Evolutionary conservation across 75 land plant species (phyloP), one percentile per base, ranked within the genome.

Genomic region (Selaginella moellendorffii): DNA sequence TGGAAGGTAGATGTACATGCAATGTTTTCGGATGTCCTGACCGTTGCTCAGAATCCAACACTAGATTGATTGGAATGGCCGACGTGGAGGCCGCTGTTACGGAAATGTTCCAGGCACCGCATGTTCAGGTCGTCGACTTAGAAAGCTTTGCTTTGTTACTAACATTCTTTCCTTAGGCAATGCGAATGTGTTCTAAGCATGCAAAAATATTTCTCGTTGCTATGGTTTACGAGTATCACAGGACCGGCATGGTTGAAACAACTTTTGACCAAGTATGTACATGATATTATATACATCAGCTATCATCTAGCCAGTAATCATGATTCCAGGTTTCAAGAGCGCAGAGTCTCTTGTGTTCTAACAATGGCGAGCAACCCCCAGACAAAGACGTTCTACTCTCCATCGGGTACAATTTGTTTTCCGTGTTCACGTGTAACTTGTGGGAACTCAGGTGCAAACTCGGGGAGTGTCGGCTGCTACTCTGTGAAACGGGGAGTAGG

Each of bases 51-150:
- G 25, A 62, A n/a, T 62, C 30, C 30, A 29, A 26, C 21, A 0
- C 17, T 10, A 28, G 54, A 22, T 72, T 86, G 56, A 82, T 89
- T 58, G 76, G 78, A 25, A 89, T 93, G 80, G 52, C 74, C 31
- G 96, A 93, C 23, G 75, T 93, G 61, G 87, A 93, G 66, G 83
- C 75, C 68, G 90, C 98, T 25, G 88, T 93, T 29, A 76, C 82
- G 14, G 96, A 93, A 69, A 86, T 93, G 85, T 93, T 93, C 62
- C 90, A 89, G 68, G 98, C 98, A 63, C 96, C 98, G 56, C 98
- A 93, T 70, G 82, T 93, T 24, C 91, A 83, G 75, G 98, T 83
- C 30, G 64, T 2, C 26, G 24, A 18, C 19, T 26, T 58, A 58
- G 76, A 62, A 53, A 17, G 28, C 28, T n/a, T n/a, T n/a, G n/a